Conservation (phyloP, 1,284 basidiomycete species). For the Stygiomarasmius scandens region DNA sequence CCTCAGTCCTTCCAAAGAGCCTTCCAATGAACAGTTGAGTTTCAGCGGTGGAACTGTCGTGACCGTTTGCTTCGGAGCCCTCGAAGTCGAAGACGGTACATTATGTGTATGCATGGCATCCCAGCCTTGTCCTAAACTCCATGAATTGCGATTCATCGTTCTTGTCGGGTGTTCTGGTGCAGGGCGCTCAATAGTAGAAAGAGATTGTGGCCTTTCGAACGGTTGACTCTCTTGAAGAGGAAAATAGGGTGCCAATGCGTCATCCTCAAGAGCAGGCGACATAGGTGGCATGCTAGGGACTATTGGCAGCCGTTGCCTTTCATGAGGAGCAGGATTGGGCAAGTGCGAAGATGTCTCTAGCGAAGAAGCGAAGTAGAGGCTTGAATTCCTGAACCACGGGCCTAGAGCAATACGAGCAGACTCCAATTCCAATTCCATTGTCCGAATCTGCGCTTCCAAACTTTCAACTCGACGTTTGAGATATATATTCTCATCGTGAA, state of each 20-base stretch:
- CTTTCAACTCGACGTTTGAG: slow-evolving; percentile 55
- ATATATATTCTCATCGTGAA: slow-evolving; percentile 63
- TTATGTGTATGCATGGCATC: slow-evolving; percentile 3
- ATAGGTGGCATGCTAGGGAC: slow-evolving; percentile 18
- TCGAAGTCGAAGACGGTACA: slow-evolving; percentile 19
- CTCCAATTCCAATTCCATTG: slow-evolving; percentile 54
- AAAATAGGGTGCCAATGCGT: slow-evolving; percentile 2
- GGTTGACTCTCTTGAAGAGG: neutral
- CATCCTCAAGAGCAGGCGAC: slow-evolving; percentile 20
- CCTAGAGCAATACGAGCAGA: slow-evolving; percentile 56
- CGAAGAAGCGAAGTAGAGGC: neutral
- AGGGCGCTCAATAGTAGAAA: neutral
- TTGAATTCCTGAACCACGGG: slow-evolving; percentile 56
- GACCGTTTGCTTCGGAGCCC: slow-evolving; percentile 23
- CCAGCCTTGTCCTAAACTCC: slow-evolving; percentile 12
- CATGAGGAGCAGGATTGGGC: slow-evolving; percentile 4
- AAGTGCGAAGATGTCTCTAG: neutral
- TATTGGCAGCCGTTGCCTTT: slow-evolving; percentile 25
- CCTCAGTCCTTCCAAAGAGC: slow-evolving; percentile 59
- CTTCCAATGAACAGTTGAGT: slow-evolving; percentile 60
- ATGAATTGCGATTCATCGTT: neutral
- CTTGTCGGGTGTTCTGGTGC: neutral
- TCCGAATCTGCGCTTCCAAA: slow-evolving; percentile 53
- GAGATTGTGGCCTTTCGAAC: neutral
- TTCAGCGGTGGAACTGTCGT: slow-evolving; percentile 57